Conservation (phyloP, 345 rosid species). For the Hibiscus tridactylites region DNA sequence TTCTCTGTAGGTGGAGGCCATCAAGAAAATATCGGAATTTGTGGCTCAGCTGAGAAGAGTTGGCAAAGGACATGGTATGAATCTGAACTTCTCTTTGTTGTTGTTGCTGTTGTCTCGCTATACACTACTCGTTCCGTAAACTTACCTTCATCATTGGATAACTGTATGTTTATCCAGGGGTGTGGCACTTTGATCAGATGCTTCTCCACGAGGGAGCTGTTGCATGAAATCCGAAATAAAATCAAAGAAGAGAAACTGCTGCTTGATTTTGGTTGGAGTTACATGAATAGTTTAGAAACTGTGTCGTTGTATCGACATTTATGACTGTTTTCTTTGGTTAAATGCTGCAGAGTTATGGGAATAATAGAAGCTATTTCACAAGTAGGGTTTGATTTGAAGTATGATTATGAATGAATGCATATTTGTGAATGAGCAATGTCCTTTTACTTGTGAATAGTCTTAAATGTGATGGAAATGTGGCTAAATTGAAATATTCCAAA, state of each 20-base stretch:
- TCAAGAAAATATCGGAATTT: not conserved
- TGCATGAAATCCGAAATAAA: slow-evolving; percentile 17
- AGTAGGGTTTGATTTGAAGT: no score
- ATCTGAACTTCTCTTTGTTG: not conserved
- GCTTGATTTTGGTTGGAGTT: not conserved
- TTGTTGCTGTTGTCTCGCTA: no score
- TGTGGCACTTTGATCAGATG: not conserved
- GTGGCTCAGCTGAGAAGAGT: not conserved
- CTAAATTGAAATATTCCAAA: no score
- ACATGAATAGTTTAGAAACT: not conserved
- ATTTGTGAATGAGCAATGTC: no score
- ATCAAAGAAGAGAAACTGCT: no score
- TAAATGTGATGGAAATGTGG: no score
- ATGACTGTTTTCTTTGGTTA: not conserved
- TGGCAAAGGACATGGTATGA: not conserved
- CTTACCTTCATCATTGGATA: not conserved
- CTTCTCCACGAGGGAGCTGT: slow-evolving; percentile 15
- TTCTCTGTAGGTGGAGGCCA: not conserved
- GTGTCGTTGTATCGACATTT: not conserved
- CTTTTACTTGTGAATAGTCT: no score
- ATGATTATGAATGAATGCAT: no score
- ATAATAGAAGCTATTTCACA: not conserved
- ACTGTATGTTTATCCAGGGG: not conserved
- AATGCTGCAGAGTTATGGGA: not conserved
- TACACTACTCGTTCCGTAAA: not conserved